Evolutionary conservation across 2,329 filamentous ascomycete genomes (phyloP), one percentile per base, ranked within the genome.

Genomic region (Sporothrix variecibatus): DNA sequence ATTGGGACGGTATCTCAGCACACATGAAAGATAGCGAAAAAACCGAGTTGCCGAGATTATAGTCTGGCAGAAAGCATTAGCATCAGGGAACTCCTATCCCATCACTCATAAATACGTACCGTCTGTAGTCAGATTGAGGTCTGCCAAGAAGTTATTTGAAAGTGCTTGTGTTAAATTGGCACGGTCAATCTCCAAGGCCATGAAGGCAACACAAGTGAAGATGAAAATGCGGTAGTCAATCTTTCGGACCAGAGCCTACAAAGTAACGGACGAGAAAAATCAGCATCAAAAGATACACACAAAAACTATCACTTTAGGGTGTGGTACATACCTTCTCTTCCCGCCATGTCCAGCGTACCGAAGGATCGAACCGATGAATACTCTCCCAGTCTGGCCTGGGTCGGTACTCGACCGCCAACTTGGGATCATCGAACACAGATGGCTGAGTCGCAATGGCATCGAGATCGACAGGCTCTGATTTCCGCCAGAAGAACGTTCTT

Each of bases 1-100:
- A 82, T 78, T 91, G 89, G 0, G 88, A 90, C 0, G 90, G 90
- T 0, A 92, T 82, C 78, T 91, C 88, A 0, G 88, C 85, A n/a
- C 82, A 84, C n/a, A 88, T 81, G 75, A 88, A 89, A 0, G 81
- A 82, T 2, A 86, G 79, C 65, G 83, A 82, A 77, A 86, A 87
- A 34, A 88, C 83, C 0, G 84, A 86, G 76, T 85, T 85, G 26
- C 86, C 86, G 1, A 85, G 79, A 73, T 87, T 86, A 76, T 85
- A 87, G 51, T 84, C 83, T 60, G 56, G 0, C 12, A 20, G 26
- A 15, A 60, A 60, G 26, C 0, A 60, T 60, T 34, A 60, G 56
- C 56, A 34, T 60, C 26, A 31, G 26, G 26, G 5, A 11, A 7
- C 28, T 31, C 28, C 28, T 20, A 60, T n/a, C 3, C 15, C 9